Base-by-base conservation (phyloP, 768 basidiomycete genomes). In the Suillus fuscotomentosus region DNA sequence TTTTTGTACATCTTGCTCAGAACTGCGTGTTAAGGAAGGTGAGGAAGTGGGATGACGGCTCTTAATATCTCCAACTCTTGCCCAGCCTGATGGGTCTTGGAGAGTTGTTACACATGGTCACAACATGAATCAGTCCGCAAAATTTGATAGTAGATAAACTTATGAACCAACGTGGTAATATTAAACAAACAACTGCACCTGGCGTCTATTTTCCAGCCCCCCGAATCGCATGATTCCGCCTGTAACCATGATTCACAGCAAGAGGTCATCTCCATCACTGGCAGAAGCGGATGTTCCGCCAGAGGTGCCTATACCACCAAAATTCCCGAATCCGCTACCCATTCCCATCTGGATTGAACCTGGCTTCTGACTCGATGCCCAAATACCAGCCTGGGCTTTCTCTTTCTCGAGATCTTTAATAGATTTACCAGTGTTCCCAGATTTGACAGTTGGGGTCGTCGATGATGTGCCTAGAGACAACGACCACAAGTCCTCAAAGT, bases 361-460 rank as follows among this genome's bases (percentile, higher is more conserved):
- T n/a, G 71, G 66, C 53, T 66, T 75, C 59, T 74, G 75, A 17
- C 74, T 66, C 1, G 74, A 70, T 0, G 70, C 92, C 95, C 95
- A 97, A 41, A 97, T 84, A 11, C 86, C 86, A 24, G 89, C 87
- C 72, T 84, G 85, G 3, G 88, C 84, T 80, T 95, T 95, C 80
- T 97, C 95, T 78, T 86, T 88, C 78, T 94, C 91, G 67, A 97
- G 73, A 71, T 94, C 95, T 76, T 91, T 91, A 71, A 97, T 96
- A 51, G 89, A 91, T 82, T 95, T 94, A 45, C 81, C 81, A 47
- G 72, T 69, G 2, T 73, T 72, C 22, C 76, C 72, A 3, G 84
- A 72, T 56, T 84, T 83, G 9, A 43, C 55, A 5, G 65, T 17
- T 45, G 81, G 66, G 41, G 61, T 69, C 15, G 81, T 62, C 14